These are phyloP conservation scores for Macrotyloma uniflorum DNA, from an alignment of 306 rosid genomes.

Conservation along the genomic window DNA sequence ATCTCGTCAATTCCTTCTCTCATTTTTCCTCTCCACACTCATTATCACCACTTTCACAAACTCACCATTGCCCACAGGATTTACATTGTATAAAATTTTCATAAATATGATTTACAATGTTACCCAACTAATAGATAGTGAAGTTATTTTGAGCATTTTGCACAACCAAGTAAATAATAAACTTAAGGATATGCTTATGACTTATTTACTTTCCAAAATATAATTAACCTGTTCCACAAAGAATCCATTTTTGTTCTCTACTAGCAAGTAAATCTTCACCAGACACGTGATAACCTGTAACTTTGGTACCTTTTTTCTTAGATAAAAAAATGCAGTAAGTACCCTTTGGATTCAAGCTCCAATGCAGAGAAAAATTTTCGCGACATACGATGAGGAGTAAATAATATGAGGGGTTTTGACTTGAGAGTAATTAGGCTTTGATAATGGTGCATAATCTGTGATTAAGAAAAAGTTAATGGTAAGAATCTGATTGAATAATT, in stretches of 20 bases:
- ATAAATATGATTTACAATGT: too few species aligned
- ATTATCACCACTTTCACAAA: constrained; percentile 16
- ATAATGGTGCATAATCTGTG: constrained; percentile 42
- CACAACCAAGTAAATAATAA: too few species aligned
- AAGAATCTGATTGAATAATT: constrained; percentile 15
- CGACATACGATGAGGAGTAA: constrained; percentile 49
- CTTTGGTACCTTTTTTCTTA: neutral
- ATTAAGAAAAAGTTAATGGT: neutral
- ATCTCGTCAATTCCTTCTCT: too few species aligned
- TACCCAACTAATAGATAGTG: too few species aligned
- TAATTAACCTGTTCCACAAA: neutral
- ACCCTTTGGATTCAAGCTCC: constrained; percentile 27
- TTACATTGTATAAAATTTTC: too few species aligned
- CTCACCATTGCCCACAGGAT: constrained; percentile 18
- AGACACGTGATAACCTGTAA: constrained; percentile 42
- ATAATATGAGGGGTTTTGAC: constrained; percentile 41
- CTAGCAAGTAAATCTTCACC: neutral
- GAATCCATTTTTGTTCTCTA: neutral
- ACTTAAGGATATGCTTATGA: too few species aligned
- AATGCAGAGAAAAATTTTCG: constrained; percentile 35
- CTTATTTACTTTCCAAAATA: neutral
- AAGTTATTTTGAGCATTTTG: too few species aligned
- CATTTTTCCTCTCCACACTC: constrained; percentile 3
- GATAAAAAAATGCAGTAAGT: too few species aligned
- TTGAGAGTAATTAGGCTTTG: constrained; percentile 39